A percentile compares a stretch with the other conserved stretches of the same genome.
phyloP scores from a whole-genome alignment of 2,329 filamentous ascomycete genomes.

The Graphiopsis chlorocephala region DNA sequence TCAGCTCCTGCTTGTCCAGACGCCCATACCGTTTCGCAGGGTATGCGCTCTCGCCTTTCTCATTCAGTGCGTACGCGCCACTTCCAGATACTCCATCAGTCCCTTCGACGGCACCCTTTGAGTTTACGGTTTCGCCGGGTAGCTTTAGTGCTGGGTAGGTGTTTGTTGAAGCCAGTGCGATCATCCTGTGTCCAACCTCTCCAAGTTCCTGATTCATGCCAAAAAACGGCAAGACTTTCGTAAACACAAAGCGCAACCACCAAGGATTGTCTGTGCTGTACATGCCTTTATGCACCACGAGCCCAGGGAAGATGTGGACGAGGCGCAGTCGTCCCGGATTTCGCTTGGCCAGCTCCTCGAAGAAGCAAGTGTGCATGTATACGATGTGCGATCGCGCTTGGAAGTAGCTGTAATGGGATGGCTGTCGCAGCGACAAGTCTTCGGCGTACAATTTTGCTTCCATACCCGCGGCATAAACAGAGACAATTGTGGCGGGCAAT shows the following conservation, averaged over 20 bases:
- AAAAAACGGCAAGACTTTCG: background rate
- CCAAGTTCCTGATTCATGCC: background rate
- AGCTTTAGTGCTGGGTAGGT: background rate
- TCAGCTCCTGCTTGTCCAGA: background rate
- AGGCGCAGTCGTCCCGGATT: background rate
- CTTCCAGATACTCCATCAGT: background rate
- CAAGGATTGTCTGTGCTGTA: conserved; percentile 8
- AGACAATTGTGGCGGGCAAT: background rate
- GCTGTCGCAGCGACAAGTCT: background rate
- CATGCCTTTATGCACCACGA: conserved; percentile 3
- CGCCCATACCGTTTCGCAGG: background rate
- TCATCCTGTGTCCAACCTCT: background rate
- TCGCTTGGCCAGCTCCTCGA: background rate
- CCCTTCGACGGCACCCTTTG: background rate
- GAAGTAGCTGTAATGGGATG: background rate
- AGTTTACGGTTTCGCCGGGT: background rate
- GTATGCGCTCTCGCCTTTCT: background rate
- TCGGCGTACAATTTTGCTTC: background rate
- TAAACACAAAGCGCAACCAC: background rate
- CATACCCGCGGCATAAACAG: background rate
- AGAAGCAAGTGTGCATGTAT: background rate
- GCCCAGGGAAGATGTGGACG: background rate
- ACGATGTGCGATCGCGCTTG: background rate
- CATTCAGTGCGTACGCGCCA: background rate
- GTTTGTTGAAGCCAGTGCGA: background rate